Conservation (phyloP, 306 rosid genomes). For the Hippophae rhamnoides region DNA sequence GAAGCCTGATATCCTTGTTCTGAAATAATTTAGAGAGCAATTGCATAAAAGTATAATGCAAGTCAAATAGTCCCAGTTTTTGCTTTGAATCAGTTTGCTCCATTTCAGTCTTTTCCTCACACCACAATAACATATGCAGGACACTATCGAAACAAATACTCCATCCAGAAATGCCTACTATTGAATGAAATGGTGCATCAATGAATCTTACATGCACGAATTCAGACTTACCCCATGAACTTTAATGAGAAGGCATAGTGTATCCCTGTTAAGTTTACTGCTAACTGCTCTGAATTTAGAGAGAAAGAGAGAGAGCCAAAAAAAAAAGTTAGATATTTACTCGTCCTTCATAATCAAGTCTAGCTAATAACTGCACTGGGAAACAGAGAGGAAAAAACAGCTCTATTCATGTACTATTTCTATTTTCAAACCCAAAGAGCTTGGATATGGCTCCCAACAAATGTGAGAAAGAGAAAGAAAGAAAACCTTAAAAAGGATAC, state of each 20-base stretch:
- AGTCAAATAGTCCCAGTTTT: not conserved
- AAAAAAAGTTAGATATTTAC: slow-evolving; percentile 10
- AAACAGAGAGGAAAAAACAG: slow-evolving; percentile 6
- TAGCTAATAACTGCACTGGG: slow-evolving; percentile 6
- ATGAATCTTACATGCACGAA: not conserved
- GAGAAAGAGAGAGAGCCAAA: slow-evolving; percentile 6
- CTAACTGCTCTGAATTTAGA: slow-evolving; percentile 59
- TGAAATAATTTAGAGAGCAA: no score
- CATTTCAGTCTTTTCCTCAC: not conserved
- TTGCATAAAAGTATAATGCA: no score
- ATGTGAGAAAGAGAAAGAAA: slow-evolving; percentile 9
- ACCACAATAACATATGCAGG: not conserved
- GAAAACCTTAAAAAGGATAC: slow-evolving; percentile 73
- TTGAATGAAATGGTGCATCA: not conserved
- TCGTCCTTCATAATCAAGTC: not conserved
- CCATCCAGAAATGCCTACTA: not conserved
- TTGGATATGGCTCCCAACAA: not conserved
- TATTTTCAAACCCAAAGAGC: not conserved
- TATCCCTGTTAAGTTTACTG: slow-evolving; percentile 56
- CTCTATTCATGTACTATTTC: not conserved
- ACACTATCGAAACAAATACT: not conserved
- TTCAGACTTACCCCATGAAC: slow-evolving; percentile 58
- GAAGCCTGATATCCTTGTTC: no score
- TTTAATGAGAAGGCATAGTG: slow-evolving; percentile 73
- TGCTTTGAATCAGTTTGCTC: no score